These are phyloP conservation scores for Plectosphaerella plurivora DNA, from an alignment of 2,329 filamentous ascomycete genomes.

Conservation along the genomic window DNA sequence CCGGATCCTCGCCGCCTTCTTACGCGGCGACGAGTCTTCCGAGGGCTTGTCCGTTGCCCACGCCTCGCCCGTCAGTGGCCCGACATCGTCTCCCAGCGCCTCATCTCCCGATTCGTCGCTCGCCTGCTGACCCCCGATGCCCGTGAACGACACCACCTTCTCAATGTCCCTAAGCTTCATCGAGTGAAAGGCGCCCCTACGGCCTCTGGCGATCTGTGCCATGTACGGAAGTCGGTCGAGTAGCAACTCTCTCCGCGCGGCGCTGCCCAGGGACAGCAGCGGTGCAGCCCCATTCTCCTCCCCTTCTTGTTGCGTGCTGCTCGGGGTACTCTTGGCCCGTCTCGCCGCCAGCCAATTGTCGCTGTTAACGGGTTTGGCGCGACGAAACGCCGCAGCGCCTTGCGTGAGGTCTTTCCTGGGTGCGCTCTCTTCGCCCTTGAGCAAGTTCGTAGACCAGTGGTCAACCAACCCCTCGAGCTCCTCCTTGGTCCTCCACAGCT, in stretches of 20 bases:
- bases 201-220: conserved; percentile 55
- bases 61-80: conserved; percentile 32
- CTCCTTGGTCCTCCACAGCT: conserved; percentile 78
- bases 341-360: conserved; percentile 19
- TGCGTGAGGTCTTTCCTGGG: conserved; percentile 34
- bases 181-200: conserved; percentile 27
- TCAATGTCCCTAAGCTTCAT: conserved; percentile 55
- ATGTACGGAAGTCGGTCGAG: conserved; percentile 87
- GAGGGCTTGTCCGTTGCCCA: conserved; percentile 61
- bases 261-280: conserved; percentile 56
- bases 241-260: conserved; percentile 68
- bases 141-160: conserved; percentile 63
- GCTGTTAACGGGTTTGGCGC: conserved; percentile 27
- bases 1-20: conserved; percentile 36
- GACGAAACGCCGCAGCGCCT: conserved; percentile 45
- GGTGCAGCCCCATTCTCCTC: conserved; percentile 24
- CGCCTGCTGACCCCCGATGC: conserved; percentile 40
- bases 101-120: conserved; percentile 43
- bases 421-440: conserved; percentile 45
- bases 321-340: conserved; percentile 9
- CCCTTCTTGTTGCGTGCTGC: neutral
- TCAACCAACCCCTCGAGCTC: conserved; percentile 74
- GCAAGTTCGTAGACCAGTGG: conserved; percentile 58
- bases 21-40: conserved; percentile 47
- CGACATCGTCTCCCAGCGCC: conserved; percentile 29